A percentile compares a stretch with the other conserved stretches of the same genome.
Conservation (phyloP, 164 flowering plant species). For the Umbellularia californica region DNA sequence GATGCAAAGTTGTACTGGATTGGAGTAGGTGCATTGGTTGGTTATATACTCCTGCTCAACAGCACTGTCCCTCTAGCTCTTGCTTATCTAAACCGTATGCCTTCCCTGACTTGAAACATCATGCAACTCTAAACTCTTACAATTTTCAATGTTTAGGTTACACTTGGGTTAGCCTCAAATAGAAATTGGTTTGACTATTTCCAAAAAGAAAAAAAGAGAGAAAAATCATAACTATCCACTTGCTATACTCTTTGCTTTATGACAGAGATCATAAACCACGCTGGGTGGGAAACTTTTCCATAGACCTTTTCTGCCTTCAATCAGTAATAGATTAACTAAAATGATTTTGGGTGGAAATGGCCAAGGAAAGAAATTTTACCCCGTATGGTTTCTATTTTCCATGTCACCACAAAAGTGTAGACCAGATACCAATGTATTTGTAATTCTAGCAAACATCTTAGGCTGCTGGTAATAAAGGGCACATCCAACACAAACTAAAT, state of each 20-base stretch:
- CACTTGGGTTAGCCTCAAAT: neutral
- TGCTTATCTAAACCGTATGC: constrained; percentile 24
- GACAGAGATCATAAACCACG: neutral
- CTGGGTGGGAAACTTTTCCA: neutral
- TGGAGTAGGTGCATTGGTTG: constrained; percentile 29
- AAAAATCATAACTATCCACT: neutral
- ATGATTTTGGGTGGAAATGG: no score
- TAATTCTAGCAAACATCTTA: neutral
- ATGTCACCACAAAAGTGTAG: no score
- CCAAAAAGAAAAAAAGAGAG: neutral
- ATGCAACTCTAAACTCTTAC: neutral
- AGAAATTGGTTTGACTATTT: neutral
- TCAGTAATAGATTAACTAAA: neutral
- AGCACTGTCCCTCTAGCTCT: constrained; percentile 23
- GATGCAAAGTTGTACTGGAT: constrained; percentile 36
- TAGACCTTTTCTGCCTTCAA: neutral
- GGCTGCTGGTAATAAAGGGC: neutral
- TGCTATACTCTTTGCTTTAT: neutral
- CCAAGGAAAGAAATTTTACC: no score
- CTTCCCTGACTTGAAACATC: neutral
- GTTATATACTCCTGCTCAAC: constrained; percentile 27
- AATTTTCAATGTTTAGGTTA: neutral
- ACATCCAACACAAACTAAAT: neutral
- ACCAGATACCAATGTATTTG: neutral
- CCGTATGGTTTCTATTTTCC: no score